Percentiles rank a stretch among this genome's conserved stretches.
These are phyloP conservation scores for Plasmodium gonderi DNA, from an alignment of 169 alveolate species.

Conservation along the genomic window DNA sequence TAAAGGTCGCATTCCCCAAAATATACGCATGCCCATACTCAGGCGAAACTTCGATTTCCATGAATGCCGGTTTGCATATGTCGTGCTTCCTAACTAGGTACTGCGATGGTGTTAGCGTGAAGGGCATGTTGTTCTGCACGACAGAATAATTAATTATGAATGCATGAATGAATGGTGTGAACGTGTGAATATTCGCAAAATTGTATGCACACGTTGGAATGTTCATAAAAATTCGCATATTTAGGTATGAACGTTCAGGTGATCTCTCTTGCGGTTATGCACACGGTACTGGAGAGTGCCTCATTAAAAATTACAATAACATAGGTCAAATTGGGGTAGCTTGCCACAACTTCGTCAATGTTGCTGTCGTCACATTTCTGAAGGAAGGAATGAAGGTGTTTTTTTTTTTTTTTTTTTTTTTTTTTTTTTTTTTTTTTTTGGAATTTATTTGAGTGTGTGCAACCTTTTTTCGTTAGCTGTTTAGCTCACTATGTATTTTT, in stretches of 20 bases:
- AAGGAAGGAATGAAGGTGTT: neutral
- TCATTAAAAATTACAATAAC: conserved; percentile 27
- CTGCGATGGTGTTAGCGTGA: conserved; percentile 80
- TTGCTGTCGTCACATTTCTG: conserved; percentile 58
- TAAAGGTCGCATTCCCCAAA: conserved; percentile 89
- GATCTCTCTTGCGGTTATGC: too few species aligned
- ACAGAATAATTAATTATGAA: conserved; percentile 19
- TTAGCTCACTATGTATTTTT: neutral
- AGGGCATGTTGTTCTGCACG: conserved; percentile 75
- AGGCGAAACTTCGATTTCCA: conserved; percentile 91
- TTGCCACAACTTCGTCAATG: conserved; percentile 40
- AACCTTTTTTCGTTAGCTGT: neutral
- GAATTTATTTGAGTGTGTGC: neutral
- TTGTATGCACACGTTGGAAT: too few species aligned
- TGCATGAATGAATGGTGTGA: neutral
- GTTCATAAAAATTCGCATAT: too few species aligned
- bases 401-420: neutral
- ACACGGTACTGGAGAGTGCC: too few species aligned
- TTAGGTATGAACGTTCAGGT: too few species aligned
- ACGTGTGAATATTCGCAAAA: neutral
- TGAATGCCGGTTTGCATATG: conserved; percentile 89
- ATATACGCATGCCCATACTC: conserved; percentile 89
- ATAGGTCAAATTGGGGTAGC: conserved; percentile 58
- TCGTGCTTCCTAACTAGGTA: conserved; percentile 75
- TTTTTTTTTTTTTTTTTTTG: neutral